Base-by-base conservation (phyloP, 371 early-diverging fungal species). In the Rozella allomycis region DNA sequence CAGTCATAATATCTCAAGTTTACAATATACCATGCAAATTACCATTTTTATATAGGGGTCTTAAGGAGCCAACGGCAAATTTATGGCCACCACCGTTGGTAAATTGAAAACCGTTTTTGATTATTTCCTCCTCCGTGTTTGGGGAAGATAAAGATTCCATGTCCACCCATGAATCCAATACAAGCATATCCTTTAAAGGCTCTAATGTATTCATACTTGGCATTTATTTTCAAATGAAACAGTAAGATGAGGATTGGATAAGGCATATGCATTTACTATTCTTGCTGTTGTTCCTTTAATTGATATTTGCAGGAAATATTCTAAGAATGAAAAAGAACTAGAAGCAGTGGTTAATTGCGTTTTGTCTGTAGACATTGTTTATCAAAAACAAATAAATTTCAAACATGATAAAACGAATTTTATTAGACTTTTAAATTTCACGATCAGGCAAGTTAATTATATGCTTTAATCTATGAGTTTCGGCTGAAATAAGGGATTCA, bases 81-180 rank as follows among this genome's bases (percentile, higher is more conserved):
- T 39, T 45, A 28, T 55, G 36, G 3, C 63, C 63, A 5, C 19
- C 1, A 17, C 38, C 41, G 9, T 31, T 14, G 6, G 41, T 28
- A 32, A 63, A 48, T 20, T 53, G 43, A 31, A 58, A 58, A 0
- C 61, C 65, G 17, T 55, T 37, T 17, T 55, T 43, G 5, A 64
- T 42, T 18, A 64, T 53, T 13, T 64, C 60, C 11, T 64, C 65
- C 34, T 64, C 65, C 9, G 57, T 48, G 42, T 58, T 60, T 17
- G 30, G 42, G 9, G 57, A 52, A n/a, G 33, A 29, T 3, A 63
- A 38, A 8, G 31, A 30, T 4, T 52, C 34, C 0, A 48, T 31
- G 35, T 60, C 59, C 9, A 60, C 31, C 57, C 57, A 64, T n/a
- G 51, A 27, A 3, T 38, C 25, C 2, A 55, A 44, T 0, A 40